These are phyloP conservation scores for Astraeus odoratus DNA, from an alignment of 768 basidiomycete genomes.

Conservation along the genomic window DNA sequence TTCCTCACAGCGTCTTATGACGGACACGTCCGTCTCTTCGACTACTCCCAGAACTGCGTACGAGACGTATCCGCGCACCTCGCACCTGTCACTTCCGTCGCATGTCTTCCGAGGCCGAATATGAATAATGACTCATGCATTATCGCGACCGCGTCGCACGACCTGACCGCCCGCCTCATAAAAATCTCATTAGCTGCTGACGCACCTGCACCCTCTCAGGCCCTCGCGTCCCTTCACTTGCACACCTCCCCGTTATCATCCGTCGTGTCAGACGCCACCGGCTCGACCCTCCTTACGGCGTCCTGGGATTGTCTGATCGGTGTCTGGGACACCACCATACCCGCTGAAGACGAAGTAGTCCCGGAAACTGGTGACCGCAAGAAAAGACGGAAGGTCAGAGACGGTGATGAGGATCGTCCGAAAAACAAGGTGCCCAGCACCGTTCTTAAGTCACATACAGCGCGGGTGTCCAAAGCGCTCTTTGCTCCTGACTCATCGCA, in stretches of 20 bases:
- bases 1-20: conserved; percentile 82
- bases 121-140: conserved; percentile 29
- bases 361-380: conserved; percentile 31
- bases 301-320: conserved; percentile 88
- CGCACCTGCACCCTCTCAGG: conserved; percentile 1
- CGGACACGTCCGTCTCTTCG: conserved; percentile 65
- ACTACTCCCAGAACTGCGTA: conserved; percentile 55
- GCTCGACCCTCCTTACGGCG: conserved; percentile 67
- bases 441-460: conserved; percentile 81
- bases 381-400: conserved; percentile 53
- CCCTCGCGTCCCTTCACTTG: conserved; percentile 67
- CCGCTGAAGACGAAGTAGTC: conserved; percentile 55
- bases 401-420: conserved; percentile 30
- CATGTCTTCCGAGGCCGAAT: conserved; percentile 37
- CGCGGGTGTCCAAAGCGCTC: conserved; percentile 65
- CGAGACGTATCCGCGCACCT: conserved; percentile 46
- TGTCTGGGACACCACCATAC: conserved; percentile 65
- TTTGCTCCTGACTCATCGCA: conserved; percentile 39
- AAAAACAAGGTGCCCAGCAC: conserved; percentile 60
- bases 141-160: conserved; percentile 71
- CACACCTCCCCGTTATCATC: conserved; percentile 80
- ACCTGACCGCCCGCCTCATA: conserved; percentile 62
- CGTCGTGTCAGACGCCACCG: conserved; percentile 46
- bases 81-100: conserved; percentile 64
- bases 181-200: conserved; percentile 21